A percentile compares a stretch with the other conserved stretches of the same genome.
These are phyloP conservation scores for Chlamydomonas schloesseri DNA, from an alignment of 139 green algal species.

Conservation along the genomic window DNA sequence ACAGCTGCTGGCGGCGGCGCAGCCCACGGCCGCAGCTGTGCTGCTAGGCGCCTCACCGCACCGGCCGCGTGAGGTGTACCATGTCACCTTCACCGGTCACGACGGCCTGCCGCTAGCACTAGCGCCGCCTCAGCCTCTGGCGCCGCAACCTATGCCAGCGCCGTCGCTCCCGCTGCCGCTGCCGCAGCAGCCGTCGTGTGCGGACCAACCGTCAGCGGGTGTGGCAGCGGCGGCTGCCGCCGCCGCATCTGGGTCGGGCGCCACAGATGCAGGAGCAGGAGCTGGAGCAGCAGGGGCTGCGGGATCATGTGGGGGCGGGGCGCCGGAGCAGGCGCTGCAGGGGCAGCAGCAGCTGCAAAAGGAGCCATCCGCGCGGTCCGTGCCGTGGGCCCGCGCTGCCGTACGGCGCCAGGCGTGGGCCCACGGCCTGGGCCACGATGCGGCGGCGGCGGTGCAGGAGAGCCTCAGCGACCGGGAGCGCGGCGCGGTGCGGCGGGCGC, in stretches of 20 bases:
- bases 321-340: no score
- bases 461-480: conserved; percentile 17
- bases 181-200: background rate
- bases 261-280: background rate
- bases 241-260: no score
- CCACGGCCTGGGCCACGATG: background rate
- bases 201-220: no score
- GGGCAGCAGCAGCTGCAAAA: no score
- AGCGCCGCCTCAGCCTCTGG: no score
- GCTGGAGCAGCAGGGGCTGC: no score
- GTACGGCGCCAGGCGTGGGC: no score
- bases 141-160: background rate
- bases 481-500: background rate
- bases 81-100: background rate
- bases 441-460: background rate
- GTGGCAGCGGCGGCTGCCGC: background rate
- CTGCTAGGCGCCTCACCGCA: conserved; percentile 2
- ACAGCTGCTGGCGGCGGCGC: background rate
- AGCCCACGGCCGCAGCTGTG: background rate
- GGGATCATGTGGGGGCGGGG: background rate
- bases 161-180: background rate
- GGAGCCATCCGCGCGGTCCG: no score
- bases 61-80: conserved; percentile 29
- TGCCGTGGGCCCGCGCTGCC: no score
- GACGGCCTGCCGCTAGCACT: conserved; percentile 10